Percentiles rank a stretch among this genome's conserved stretches.
Conservation (phyloP, 768 basidiomycete genomes). For the Lyophyllum atratum region DNA sequence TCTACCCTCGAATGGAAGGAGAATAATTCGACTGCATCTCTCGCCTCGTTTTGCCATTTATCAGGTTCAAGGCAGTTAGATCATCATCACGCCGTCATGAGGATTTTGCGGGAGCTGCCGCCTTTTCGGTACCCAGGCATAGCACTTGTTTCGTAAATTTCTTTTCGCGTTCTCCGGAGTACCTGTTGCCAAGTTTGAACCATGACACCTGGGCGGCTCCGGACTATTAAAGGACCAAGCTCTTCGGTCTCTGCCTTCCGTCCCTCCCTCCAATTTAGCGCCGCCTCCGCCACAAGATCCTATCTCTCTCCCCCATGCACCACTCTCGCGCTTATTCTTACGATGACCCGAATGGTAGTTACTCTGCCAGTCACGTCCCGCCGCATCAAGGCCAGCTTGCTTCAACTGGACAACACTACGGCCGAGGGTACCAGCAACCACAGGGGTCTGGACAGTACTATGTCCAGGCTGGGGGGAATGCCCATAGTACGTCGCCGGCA, state of each 20-base stretch:
- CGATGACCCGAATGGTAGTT: slow-evolving; percentile 35
- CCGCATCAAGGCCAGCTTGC: slow-evolving; percentile 30
- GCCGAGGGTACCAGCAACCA: slow-evolving; percentile 31
- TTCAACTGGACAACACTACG: slow-evolving; percentile 14
- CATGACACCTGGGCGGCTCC: slow-evolving; percentile 43
- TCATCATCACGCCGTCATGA: slow-evolving; percentile 36
- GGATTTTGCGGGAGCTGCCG: slow-evolving; percentile 35
- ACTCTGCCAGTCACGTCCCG: slow-evolving; percentile 28
- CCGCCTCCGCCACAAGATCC: slow-evolving; percentile 26
- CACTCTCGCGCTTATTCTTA: slow-evolving; percentile 45
- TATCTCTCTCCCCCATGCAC: slow-evolving; percentile 34
- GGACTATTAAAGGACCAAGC: slow-evolving; percentile 46
- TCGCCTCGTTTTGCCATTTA: slow-evolving; percentile 23
- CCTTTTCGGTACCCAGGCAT: slow-evolving; percentile 41
- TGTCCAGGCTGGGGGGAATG: slow-evolving; percentile 24
- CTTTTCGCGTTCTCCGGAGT: slow-evolving; percentile 38
- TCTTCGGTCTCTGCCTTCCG: slow-evolving; percentile 20
- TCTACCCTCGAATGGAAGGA: slow-evolving; percentile 20
- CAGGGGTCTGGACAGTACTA: slow-evolving; percentile 37
- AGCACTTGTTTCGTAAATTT: slow-evolving; percentile 38
- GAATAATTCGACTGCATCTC: slow-evolving; percentile 10
- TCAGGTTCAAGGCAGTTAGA: slow-evolving; percentile 39
- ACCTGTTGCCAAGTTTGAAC: slow-evolving; percentile 41
- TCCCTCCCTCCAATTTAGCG: slow-evolving; percentile 26
- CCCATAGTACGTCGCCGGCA: slow-evolving; percentile 14